Base-by-base conservation (phyloP, 768 basidiomycete species). In the Leccinum broughii region DNA sequence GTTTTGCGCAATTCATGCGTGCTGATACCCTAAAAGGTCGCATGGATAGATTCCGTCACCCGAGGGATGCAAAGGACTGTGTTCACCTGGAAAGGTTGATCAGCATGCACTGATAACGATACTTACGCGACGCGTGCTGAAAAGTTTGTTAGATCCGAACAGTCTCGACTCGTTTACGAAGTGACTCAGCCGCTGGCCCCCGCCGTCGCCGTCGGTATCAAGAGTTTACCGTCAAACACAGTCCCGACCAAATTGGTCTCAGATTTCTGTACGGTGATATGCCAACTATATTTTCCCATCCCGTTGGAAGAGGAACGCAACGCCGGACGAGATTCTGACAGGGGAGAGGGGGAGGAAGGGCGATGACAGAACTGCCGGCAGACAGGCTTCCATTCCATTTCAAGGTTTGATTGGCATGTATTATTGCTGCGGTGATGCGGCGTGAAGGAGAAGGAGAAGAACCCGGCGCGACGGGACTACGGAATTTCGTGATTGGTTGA, bases 381-480 rank as follows among this genome's bases (percentile, higher is more conserved):
- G 44, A 46, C 14, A 55, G 1, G 51, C 66, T 67, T 68, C 66
- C 66, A 68, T 67, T 65, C 63, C 63, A 57, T 67, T 62, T 53
- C 66, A 67, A 65, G 57, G 66, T 67, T 68, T 68, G 66, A 68
- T 59, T 62, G 60, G 35, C 66, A 67, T 46, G 28, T 55, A 51
- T 58, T 46, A 51, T 61, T 52, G 61, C 54, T 57, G 66, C 66
- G 66, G 66, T 41, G 66, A 66, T 64, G 14, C 35, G 66, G 52
- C 35, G 62, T 56, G 66, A 60, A 58, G 41, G 28, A 54, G 54
- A 48, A 44, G 55, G 14, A 44, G 41, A 44, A 44, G n/a, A 20
- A 20, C 13, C 11, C 44, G 37, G 37, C 37, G n/a, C 44, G 44
- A 28, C n/a, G 11, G 34, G 30, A 11, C 44, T 11, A 35, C 46